Conservation (phyloP, 1,284 basidiomycete species). For the Laetiporus sulphureus region DNA sequence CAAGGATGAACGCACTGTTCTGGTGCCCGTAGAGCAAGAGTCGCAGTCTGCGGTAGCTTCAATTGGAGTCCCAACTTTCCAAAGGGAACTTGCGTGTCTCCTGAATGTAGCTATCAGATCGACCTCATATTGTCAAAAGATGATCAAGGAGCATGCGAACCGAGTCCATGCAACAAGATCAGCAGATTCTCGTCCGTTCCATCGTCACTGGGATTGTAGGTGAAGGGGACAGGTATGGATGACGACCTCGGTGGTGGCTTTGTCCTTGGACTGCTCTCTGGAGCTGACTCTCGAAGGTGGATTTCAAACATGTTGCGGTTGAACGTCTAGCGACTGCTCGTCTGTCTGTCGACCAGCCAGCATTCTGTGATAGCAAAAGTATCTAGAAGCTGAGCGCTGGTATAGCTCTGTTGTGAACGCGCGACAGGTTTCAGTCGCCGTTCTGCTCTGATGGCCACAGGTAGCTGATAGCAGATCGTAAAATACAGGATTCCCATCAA, state of each 20-base stretch:
- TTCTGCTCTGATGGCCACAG: too few species aligned
- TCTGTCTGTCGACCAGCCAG: too few species aligned
- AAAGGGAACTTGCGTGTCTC: conserved; percentile 80
- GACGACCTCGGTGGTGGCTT: conserved; percentile 46
- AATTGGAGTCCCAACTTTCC: conserved; percentile 64
- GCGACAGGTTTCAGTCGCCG: too few species aligned
- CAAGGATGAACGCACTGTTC: conserved; percentile 46
- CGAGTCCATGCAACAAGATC: conserved; percentile 83
- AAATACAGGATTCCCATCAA: background rate
- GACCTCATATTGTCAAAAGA: too few species aligned
- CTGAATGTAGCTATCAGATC: conserved; percentile 33
- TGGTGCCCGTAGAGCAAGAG: conserved; percentile 74
- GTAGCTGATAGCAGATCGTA: conserved; percentile 1
- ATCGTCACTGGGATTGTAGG: conserved; percentile 65
- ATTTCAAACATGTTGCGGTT: conserved; percentile 11
- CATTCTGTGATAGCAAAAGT: too few species aligned
- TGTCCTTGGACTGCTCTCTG: conserved; percentile 25
- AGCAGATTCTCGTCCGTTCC: conserved; percentile 85
- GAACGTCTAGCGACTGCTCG: conserved; percentile 8
- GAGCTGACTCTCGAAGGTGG: conserved; percentile 9
- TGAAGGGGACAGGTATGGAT: conserved; percentile 49
- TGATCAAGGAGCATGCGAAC: conserved; percentile 35
- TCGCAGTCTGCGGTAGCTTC: conserved; percentile 83
- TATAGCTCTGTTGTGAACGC: too few species aligned
- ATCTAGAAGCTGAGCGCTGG: too few species aligned